Base-by-base conservation (phyloP, 2,329 filamentous ascomycete species). In the Cephalotrichum gorgonifer region DNA sequence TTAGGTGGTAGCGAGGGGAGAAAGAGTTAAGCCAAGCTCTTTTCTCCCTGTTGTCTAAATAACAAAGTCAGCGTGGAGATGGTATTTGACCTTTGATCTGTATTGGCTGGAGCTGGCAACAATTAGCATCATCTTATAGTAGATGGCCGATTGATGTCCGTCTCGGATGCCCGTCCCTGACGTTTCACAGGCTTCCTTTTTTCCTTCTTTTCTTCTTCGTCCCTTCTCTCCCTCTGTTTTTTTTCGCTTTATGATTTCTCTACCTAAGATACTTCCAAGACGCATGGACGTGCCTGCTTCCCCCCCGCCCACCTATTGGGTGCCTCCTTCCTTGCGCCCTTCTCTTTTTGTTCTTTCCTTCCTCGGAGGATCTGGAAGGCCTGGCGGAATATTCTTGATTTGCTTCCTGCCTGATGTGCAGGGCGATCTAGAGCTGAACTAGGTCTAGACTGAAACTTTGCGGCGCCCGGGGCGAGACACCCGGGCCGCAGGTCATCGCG, bases 121-220 rank as follows among this genome's bases (percentile, higher is more conserved):
- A n/a, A n/a, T n/a, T n/a, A n/a, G n/a, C n/a, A n/a, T n/a, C n/a
- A n/a, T n/a, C n/a, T n/a, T n/a, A n/a, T n/a, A n/a, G n/a, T n/a
- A n/a, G n/a, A n/a, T n/a, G n/a, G n/a, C n/a, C n/a, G n/a, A n/a
- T n/a, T n/a, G n/a, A n/a, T n/a, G n/a, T n/a, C n/a, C n/a, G n/a
- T n/a, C n/a, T n/a, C n/a, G n/a, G n/a, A n/a, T n/a, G n/a, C n/a
- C n/a, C n/a, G n/a, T n/a, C n/a, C 28, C 28, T 31, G 28, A 31
- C 28, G 8, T 14, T 31, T 42, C 11, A 9, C n/a, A 33, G 15
- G 47, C 26, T 27, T 12, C 27, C 38, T 14, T 8, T 17, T 48
- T 51, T 33, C 15, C 5, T 38, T 44, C 17, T 9, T 50, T 28
- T 33, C 44, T 30, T 50, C 31, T 27, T 45, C 22, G 7, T 42